These are phyloP conservation scores for Brasilioporus rufonigricans DNA, from an alignment of 768 basidiomycete genomes.

Conservation along the genomic window DNA sequence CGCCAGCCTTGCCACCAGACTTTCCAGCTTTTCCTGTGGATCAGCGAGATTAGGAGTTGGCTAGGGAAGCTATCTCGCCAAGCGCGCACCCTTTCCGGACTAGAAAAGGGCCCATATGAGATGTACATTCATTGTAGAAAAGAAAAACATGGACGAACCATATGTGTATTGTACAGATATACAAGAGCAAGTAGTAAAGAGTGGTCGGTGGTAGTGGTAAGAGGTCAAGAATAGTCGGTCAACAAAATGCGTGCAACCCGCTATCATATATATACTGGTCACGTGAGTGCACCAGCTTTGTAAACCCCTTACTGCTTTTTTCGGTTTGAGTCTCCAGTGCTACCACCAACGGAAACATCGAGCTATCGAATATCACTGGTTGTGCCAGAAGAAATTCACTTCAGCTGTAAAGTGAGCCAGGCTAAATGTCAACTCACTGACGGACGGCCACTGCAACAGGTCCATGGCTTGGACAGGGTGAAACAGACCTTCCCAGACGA, in stretches of 20 bases:
- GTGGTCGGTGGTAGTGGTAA: constrained; percentile 24
- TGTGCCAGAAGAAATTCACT: too few species aligned
- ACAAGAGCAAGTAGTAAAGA: constrained; percentile 6
- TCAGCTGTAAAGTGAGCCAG: too few species aligned
- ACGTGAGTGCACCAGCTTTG: constrained; percentile 25
- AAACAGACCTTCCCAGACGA: too few species aligned
- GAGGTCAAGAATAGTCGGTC: constrained; percentile 29
- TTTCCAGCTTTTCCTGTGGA: constrained; percentile 47
- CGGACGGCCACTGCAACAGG: too few species aligned
- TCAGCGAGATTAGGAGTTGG: constrained; percentile 7
- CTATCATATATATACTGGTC: constrained; percentile 34
- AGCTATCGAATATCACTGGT: too few species aligned
- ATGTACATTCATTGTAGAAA: neutral
- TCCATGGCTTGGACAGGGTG: too few species aligned
- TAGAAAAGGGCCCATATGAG: constrained; percentile 9
- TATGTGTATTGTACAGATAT: constrained; percentile 23
- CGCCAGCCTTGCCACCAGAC: constrained; percentile 48
- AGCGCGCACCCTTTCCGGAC: constrained; percentile 33
- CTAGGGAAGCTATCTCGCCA: neutral
- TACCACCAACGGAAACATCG: too few species aligned
- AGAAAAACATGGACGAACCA: constrained; percentile 21
- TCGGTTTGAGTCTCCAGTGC: too few species aligned
- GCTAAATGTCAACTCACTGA: too few species aligned
- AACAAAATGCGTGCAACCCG: constrained; percentile 32
- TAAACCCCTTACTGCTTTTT: neutral